Evolutionary conservation across 163 green algal genomes (phyloP), one percentile per base, ranked within the genome.

Genomic region (Coccomyxa subellipsoidea): DNA sequence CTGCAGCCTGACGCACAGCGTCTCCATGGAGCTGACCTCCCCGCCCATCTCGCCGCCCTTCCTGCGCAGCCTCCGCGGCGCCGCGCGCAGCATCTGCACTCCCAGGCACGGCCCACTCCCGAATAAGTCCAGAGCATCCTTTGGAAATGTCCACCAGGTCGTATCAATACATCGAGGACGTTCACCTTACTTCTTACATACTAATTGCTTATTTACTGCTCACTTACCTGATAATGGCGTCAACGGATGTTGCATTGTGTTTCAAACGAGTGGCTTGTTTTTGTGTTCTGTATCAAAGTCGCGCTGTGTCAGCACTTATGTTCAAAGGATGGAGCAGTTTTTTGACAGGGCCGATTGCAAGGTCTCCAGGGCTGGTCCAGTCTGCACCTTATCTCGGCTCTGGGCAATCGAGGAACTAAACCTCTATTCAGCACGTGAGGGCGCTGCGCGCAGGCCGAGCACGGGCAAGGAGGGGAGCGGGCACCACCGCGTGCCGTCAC

Each of bases 71-170:
- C 66, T 73, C 29, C 66, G 66, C 1, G 66, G 66, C 18, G 21
- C 66, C 66, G 66, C 29, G 29, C 66, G 66, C 66, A 73, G 66
- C 66, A 73, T 73, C 66, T 73, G 66, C 66, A 73, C 66, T 8
- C 66, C 66, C 27, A 73, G 66, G 66, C 47, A 59, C 23, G 47
- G 15, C 47, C 47, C 47, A 59, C 47, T 27, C 21, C 47, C 47
- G 23, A 59, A 2, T 18, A 8, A 59, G 15, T 59, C 47, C 47
- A 35, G 66, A 27, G 4, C 27, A 73, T 23, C 27, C 21, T 21
- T 34, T 32, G 29, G 66, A 18, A n/a, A 73, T 59, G 47, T 59
- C 47, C 21, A 18, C 47, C 47, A 59, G 47, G 15, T 27, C 23
- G 47, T 18, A 59, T 59, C 2, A 5, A 18, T 59, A 18, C 21